Conservation (phyloP, 228 moss, liverwort and hornwort species). For the Sphagnum fallax region DNA sequence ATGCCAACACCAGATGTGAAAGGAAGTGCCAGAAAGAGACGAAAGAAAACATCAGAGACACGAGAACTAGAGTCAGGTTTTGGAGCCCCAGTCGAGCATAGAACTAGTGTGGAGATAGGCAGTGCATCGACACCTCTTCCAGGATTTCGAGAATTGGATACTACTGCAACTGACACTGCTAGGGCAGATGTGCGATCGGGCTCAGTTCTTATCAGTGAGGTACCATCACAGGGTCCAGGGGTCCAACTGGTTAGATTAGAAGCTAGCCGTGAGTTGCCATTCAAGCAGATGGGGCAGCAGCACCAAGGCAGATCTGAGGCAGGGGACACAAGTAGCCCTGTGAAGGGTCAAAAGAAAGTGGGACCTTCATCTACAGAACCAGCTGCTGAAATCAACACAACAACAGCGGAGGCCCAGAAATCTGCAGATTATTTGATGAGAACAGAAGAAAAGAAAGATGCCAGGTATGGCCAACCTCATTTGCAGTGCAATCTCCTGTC, state of each 20-base stretch:
- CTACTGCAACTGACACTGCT: background rate
- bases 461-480: constrained; percentile 4
- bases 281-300: background rate
- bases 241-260: constrained; percentile 8
- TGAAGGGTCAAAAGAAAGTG: constrained; percentile 1
- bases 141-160: background rate
- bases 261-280: background rate
- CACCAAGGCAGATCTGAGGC: constrained; percentile 2
- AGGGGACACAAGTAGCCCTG: constrained; percentile 8
- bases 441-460: constrained; percentile 11
- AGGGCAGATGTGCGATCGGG: constrained; percentile 8
- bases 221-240: background rate
- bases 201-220: constrained; percentile 6
- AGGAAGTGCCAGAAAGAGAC: constrained; percentile 9
- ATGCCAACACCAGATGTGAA: constrained; percentile 1
- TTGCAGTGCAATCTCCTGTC: background rate
- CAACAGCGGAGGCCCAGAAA: constrained; percentile 6
- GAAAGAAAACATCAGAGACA: constrained; percentile 3
- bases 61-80: constrained; percentile 2
- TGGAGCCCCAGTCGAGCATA: constrained; percentile 1
- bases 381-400: constrained; percentile 1
- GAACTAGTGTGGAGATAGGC: background rate
- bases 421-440: constrained; percentile 3
- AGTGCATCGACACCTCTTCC: background rate
- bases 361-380: constrained; percentile 3